Evolutionary conservation across 1,284 basidiomycete species (phyloP).

Genomic region (Tylopilus microsporus): DNA sequence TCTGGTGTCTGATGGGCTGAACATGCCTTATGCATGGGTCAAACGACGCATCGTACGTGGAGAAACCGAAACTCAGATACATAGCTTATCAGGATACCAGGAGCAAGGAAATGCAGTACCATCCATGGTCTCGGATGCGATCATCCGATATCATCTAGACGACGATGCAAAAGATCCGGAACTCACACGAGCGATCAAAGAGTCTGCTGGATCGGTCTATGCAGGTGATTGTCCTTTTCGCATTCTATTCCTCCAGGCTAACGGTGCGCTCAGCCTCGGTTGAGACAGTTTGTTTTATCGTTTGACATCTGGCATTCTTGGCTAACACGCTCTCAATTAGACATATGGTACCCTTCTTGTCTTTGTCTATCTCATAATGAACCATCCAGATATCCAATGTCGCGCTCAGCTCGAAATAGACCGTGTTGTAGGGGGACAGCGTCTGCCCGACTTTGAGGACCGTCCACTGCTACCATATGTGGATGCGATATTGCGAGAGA

Average conservation of each 20-base stretch:
- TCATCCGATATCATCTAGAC: constrained; percentile 8
- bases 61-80: neutral
- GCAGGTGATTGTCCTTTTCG: constrained; percentile 10
- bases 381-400: too few species aligned
- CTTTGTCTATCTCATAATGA: constrained; percentile 13
- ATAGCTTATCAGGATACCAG: constrained; percentile 6
- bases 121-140: constrained; percentile 20
- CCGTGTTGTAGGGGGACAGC: constrained; percentile 26
- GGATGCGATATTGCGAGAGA: too few species aligned
- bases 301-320: neutral
- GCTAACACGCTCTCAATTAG: constrained; percentile 3
- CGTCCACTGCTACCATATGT: constrained; percentile 7
- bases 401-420: too few species aligned
- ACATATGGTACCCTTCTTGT: constrained; percentile 14
- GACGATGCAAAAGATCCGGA: constrained; percentile 8
- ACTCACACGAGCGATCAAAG: constrained; percentile 10
- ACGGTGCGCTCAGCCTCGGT: constrained; percentile 14
- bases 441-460: constrained; percentile 41
- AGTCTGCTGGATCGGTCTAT: constrained; percentile 18
- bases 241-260: neutral
- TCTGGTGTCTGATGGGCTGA: constrained; percentile 7
- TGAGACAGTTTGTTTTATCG: constrained; percentile 18
- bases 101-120: constrained; percentile 12
- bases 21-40: constrained; percentile 17
- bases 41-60: constrained; percentile 14